phyloP scores from a whole-genome alignment of 2,329 filamentous ascomycete genomes.

The Penicillium concentricum region DNA sequence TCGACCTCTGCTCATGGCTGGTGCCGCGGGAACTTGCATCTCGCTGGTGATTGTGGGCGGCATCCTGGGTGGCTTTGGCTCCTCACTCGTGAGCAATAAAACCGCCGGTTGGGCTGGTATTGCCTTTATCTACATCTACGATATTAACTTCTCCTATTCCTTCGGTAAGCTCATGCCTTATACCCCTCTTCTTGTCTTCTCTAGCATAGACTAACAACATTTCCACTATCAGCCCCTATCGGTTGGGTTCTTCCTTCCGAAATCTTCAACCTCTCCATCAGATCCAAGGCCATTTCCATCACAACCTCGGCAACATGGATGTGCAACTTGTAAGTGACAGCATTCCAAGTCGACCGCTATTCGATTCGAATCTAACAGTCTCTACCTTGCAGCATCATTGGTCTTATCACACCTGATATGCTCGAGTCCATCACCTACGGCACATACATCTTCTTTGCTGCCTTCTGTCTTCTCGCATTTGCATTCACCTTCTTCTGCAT shows the following conservation, averaged over 20 bases:
- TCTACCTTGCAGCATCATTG: slow-evolving; percentile 30
- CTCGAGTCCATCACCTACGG: slow-evolving; percentile 38
- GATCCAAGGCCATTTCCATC: slow-evolving; percentile 40
- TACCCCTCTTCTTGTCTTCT: neutral
- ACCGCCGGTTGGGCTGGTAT: slow-evolving; percentile 39
- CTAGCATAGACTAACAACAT: neutral
- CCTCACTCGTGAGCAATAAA: slow-evolving; percentile 27
- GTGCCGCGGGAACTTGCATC: slow-evolving; percentile 36
- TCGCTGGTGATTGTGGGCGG: slow-evolving; percentile 38
- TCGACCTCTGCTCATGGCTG: slow-evolving; percentile 35
- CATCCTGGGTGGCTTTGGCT: slow-evolving; percentile 35
- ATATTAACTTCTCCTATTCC: slow-evolving; percentile 40
- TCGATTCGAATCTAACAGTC: neutral
- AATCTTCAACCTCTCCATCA: slow-evolving; percentile 40
- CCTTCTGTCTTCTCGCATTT: slow-evolving; percentile 37
- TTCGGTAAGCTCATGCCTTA: slow-evolving; percentile 28
- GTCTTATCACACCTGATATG: slow-evolving; percentile 40
- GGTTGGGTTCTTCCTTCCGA: slow-evolving; percentile 43
- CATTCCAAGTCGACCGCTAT: neutral
- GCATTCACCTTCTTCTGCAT: slow-evolving; percentile 37
- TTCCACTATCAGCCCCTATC: slow-evolving; percentile 30
- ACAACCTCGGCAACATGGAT: slow-evolving; percentile 42
- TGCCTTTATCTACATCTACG: slow-evolving; percentile 41
- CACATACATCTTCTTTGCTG: slow-evolving; percentile 43
- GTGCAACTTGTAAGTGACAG: slow-evolving; percentile 37